Evolutionary conservation across 257 asterid species (phyloP).

Genomic region (Scutellaria minor): DNA sequence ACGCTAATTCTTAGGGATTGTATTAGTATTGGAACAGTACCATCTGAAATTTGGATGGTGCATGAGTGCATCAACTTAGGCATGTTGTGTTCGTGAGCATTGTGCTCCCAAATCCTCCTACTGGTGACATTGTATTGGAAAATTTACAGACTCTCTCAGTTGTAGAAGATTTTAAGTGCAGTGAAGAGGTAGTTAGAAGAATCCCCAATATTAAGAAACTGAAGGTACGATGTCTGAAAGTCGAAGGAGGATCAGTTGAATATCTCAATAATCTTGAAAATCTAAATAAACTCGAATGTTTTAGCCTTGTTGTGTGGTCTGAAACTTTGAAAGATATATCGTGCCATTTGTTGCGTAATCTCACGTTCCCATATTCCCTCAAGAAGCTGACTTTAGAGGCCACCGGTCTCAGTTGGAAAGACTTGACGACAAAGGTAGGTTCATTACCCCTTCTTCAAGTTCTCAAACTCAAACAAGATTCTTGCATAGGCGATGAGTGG

Average conservation of each 20-base stretch:
- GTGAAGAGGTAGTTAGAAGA: background rate
- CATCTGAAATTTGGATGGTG: background rate
- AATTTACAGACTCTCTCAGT: background rate
- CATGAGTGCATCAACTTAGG: too few relatives aligned
- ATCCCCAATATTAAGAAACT: background rate
- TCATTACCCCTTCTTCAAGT: constrained; percentile 1
- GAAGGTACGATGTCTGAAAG: too few relatives aligned
- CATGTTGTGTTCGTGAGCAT: too few relatives aligned
- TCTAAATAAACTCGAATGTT: constrained; percentile 21
- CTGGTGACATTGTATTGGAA: background rate
- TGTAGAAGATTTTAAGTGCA: background rate
- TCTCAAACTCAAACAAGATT: background rate
- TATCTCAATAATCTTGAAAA: background rate
- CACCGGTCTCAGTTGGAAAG: background rate
- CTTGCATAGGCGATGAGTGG: background rate
- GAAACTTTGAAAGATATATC: too few relatives aligned
- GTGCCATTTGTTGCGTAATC: background rate
- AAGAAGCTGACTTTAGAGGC: background rate
- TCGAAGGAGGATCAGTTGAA: too few relatives aligned
- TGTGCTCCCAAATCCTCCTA: too few relatives aligned
- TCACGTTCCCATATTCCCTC: background rate
- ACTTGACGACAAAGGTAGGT: background rate
- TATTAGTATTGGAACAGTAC: background rate
- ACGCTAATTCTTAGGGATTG: background rate
- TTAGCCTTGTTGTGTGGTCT: background rate